These are phyloP conservation scores for Eucommia ulmoides DNA, from an alignment of 257 asterid species.

Conservation along the genomic window DNA sequence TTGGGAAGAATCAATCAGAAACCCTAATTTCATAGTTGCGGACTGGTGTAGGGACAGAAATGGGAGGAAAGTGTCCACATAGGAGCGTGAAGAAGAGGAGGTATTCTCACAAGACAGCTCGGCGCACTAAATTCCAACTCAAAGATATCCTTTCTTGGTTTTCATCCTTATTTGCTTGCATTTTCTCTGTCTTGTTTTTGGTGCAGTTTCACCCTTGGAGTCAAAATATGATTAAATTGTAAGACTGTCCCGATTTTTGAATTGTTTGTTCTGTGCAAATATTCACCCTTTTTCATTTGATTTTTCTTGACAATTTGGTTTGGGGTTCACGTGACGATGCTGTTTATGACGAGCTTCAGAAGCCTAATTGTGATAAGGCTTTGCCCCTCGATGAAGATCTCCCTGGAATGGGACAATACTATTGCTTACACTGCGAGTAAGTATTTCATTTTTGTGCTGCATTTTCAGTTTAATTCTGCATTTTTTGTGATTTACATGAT, in stretches of 20 bases:
- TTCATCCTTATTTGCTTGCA: neutral
- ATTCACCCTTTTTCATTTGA: too few relatives aligned
- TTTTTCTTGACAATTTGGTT: slow-evolving; percentile 19
- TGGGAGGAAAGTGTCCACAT: slow-evolving; percentile 99
- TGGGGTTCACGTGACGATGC: slow-evolving; percentile 50
- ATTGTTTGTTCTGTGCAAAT: neutral
- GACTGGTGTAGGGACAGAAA: too few relatives aligned
- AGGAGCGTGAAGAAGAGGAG: slow-evolving; percentile 44
- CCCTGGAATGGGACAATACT: slow-evolving; percentile 92
- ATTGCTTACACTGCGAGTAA: slow-evolving; percentile 92
- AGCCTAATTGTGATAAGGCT: slow-evolving; percentile 31
- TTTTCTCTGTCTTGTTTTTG: neutral
- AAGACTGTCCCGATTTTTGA: neutral
- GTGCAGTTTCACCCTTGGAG: too few relatives aligned
- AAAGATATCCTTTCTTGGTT: slow-evolving; percentile 40
- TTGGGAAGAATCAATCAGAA: too few relatives aligned
- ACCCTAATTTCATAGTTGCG: too few relatives aligned
- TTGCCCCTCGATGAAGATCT: slow-evolving; percentile 84
- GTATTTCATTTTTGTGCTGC: neutral
- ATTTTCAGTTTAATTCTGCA: too few relatives aligned
- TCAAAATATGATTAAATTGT: neutral
- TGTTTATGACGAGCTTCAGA: slow-evolving; percentile 63
- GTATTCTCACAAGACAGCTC: slow-evolving; percentile 51
- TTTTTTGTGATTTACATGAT: neutral
- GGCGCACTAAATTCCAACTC: slow-evolving; percentile 46